phyloP scores from a whole-genome alignment of 371 early-diverging fungal species.

The Syncephalastrum racemosum region DNA sequence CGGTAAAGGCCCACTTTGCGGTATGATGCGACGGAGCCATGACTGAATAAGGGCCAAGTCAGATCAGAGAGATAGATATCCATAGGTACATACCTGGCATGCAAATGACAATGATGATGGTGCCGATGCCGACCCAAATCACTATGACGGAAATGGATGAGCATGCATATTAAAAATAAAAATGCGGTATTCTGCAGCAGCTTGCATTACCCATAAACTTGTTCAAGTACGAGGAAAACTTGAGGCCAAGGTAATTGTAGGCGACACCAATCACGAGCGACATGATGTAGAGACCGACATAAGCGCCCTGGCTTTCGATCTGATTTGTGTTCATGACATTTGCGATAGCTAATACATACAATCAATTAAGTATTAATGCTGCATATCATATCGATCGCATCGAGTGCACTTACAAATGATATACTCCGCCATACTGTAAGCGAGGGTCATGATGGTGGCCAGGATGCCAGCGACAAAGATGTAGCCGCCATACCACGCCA shows the following conservation, averaged over 20 bases:
- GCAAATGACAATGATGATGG: constrained; percentile 30
- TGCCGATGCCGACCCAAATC: constrained; percentile 34
- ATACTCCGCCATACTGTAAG: constrained; percentile 27
- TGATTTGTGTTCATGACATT: constrained; percentile 18
- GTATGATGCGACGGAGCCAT: constrained; percentile 36
- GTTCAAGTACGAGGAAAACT: constrained; percentile 29
- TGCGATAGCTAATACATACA: constrained; percentile 12
- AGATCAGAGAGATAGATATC: neutral
- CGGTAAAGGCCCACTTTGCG: constrained; percentile 42
- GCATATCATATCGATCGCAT: no score
- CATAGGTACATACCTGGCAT: constrained; percentile 19
- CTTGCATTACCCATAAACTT: constrained; percentile 22
- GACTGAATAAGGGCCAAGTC: constrained; percentile 11
- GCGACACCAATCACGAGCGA: constrained; percentile 20
- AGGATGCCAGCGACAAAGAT: constrained; percentile 28
- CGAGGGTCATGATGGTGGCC: constrained; percentile 31
- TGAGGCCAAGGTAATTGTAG: constrained; percentile 30
- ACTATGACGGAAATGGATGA: constrained; percentile 13
- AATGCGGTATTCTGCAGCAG: neutral
- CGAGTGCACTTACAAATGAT: constrained; percentile 17
- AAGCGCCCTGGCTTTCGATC: constrained; percentile 27
- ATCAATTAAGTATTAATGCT: neutral
- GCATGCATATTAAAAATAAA: neutral
- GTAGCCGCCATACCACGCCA: constrained; percentile 40
- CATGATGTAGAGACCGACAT: constrained; percentile 33